These are phyloP conservation scores for Solanum gandarillasii DNA, from an alignment of 257 asterid species.

Conservation along the genomic window DNA sequence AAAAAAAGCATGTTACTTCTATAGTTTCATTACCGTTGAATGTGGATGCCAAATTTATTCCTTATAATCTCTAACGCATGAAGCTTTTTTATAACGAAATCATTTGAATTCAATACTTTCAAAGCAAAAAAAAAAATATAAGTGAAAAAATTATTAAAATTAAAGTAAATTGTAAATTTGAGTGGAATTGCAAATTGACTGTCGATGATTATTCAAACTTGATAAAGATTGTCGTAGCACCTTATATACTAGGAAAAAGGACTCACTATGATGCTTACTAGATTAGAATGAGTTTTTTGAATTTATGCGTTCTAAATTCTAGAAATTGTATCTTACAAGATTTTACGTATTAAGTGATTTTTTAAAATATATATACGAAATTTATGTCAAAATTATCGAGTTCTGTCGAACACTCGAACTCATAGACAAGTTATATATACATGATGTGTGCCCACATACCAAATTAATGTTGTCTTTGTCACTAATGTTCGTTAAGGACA, in stretches of 20 bases:
- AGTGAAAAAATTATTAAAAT: not conserved
- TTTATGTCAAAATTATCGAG: not conserved
- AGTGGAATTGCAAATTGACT: not conserved
- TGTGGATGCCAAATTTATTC: too few relatives aligned
- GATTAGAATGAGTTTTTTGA: too few relatives aligned
- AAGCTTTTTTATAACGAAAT: too few relatives aligned
- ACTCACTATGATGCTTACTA: not conserved
- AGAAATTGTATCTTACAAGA: not conserved
- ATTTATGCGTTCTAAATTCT: not conserved
- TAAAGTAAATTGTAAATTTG: not conserved
- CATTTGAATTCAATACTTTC: not conserved
- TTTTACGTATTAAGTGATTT: not conserved
- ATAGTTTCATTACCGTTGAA: too few relatives aligned
- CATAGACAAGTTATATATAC: not conserved
- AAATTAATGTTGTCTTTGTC: not conserved
- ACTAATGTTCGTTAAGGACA: not conserved
- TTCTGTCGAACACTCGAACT: not conserved
- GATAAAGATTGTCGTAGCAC: not conserved
- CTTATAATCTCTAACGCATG: too few relatives aligned
- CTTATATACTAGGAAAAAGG: not conserved
- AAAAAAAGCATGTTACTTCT: too few relatives aligned
- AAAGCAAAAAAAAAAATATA: not conserved
- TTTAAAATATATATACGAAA: not conserved
- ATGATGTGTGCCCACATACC: not conserved
- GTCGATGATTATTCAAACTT: not conserved